These are phyloP conservation scores for Volvox reticuliferus DNA, from an alignment of 139 green algal species.

Conservation along the genomic window DNA sequence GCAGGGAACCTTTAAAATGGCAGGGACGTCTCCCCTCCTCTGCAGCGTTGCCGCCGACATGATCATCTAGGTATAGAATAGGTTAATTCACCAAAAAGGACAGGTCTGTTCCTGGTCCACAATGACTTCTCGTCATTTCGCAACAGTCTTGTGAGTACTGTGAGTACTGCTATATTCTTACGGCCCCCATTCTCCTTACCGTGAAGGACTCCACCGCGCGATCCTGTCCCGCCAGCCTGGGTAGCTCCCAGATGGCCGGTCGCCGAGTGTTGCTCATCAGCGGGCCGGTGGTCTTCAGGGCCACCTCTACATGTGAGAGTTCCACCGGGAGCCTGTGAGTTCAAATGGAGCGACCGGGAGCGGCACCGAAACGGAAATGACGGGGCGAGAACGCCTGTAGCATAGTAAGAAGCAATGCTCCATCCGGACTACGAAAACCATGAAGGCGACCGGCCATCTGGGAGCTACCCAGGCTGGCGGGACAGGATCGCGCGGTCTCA, in stretches of 20 bases:
- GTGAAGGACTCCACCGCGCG: conserved; percentile 48
- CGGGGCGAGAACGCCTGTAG: neutral
- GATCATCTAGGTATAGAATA: too few species aligned
- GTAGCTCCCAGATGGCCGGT: conserved; percentile 51
- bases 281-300: conserved; percentile 30
- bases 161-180: neutral
- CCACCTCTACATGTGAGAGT: neutral
- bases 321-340: conserved; percentile 38
- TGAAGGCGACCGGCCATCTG: neutral
- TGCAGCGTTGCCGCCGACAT: too few species aligned
- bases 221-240: conserved; percentile 57
- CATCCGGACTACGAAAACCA: neutral
- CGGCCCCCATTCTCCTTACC: neutral
- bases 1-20: neutral
- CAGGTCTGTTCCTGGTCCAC: too few species aligned
- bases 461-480: neutral
- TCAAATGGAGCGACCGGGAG: too few species aligned
- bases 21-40: too few species aligned
- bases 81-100: too few species aligned
- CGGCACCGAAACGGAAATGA: too few species aligned
- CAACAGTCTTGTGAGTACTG: too few species aligned
- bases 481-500: too few species aligned
- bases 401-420: neutral
- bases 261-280: conserved; percentile 1
- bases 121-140: too few species aligned